These are phyloP conservation scores for Metarhizium brunneum DNA, from an alignment of 2,329 filamentous ascomycete genomes.

Conservation along the genomic window DNA sequence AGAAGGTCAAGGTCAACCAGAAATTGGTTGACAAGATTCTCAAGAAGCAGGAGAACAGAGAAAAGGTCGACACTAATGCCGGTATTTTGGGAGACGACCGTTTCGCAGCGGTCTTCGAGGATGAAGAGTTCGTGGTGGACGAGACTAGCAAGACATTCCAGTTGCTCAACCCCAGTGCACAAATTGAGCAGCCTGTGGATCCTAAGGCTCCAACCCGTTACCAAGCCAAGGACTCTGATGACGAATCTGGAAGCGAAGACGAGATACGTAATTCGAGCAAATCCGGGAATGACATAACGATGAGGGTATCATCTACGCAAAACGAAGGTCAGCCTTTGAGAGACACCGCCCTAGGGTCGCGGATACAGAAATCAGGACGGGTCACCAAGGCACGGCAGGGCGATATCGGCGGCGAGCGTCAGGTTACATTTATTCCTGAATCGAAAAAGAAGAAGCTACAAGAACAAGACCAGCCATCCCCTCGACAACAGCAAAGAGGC, in stretches of 20 bases:
- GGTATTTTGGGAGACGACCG: constrained; percentile 74
- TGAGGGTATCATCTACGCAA: constrained; percentile 63
- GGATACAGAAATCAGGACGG: constrained; percentile 41
- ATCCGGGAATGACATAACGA: constrained; percentile 35
- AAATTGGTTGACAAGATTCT: constrained; percentile 66
- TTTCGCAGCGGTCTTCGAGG: constrained; percentile 83
- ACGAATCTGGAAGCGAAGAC: constrained; percentile 32
- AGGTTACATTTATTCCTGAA: constrained; percentile 64
- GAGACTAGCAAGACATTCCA: constrained; percentile 82
- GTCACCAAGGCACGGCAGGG: constrained; percentile 33
- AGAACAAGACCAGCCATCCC: constrained; percentile 19
- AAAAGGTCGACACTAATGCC: constrained; percentile 46
- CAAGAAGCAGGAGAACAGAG: constrained; percentile 53
- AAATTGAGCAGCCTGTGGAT: constrained; percentile 26
- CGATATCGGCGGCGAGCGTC: constrained; percentile 52
- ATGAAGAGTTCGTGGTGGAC: constrained; percentile 87
- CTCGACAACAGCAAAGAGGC: constrained; percentile 22
- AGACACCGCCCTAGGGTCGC: constrained; percentile 48
- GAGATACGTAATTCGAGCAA: constrained; percentile 13
- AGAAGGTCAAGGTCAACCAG: constrained; percentile 97
- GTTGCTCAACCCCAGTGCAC: constrained; percentile 78
- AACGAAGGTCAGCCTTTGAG: constrained; percentile 45
- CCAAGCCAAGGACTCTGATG: constrained; percentile 31
- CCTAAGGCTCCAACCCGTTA: constrained; percentile 27
- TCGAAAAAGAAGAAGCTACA: constrained; percentile 40